Evolutionary conservation across 768 basidiomycete genomes (phyloP).

Genomic region (Lactarius akahatsu): DNA sequence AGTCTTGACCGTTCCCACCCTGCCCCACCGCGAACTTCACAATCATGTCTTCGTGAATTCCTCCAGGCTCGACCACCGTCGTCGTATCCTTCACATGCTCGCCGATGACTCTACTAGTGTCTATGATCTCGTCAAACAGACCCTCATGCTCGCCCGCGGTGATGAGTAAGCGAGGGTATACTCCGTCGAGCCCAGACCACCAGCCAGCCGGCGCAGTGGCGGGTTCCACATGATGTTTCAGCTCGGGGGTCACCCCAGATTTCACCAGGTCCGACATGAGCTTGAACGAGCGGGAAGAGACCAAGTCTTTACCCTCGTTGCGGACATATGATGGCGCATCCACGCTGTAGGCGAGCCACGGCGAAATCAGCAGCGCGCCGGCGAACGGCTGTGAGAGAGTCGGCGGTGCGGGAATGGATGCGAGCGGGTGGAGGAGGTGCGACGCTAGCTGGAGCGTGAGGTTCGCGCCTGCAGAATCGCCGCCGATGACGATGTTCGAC

Average conservation of each 20-base stretch:
- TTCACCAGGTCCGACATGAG: background rate
- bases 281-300: background rate
- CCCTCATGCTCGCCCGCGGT: slow-evolving; percentile 5
- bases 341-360: background rate
- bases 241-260: background rate
- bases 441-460: slow-evolving; percentile 27
- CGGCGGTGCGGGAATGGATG: slow-evolving; percentile 15
- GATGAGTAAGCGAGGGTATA: slow-evolving; percentile 4
- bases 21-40: background rate
- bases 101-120: background rate
- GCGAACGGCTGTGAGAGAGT: slow-evolving; percentile 2
- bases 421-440: slow-evolving; percentile 28
- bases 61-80: slow-evolving; percentile 7
- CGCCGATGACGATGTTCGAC: slow-evolving; percentile 27
- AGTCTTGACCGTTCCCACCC: slow-evolving; percentile 9
- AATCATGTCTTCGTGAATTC: slow-evolving; percentile 12
- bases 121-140: background rate
- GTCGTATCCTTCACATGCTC: slow-evolving; percentile 5
- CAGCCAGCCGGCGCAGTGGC: background rate
- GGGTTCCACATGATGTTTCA: background rate
- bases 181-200: slow-evolving; percentile 10
- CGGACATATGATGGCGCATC: slow-evolving; percentile 5
- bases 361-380: slow-evolving; percentile 9
- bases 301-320: slow-evolving; percentile 4
- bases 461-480: slow-evolving; percentile 32